These are phyloP conservation scores for Lithocarpus polystachyus DNA, from an alignment of 306 rosid genomes.

Conservation along the genomic window DNA sequence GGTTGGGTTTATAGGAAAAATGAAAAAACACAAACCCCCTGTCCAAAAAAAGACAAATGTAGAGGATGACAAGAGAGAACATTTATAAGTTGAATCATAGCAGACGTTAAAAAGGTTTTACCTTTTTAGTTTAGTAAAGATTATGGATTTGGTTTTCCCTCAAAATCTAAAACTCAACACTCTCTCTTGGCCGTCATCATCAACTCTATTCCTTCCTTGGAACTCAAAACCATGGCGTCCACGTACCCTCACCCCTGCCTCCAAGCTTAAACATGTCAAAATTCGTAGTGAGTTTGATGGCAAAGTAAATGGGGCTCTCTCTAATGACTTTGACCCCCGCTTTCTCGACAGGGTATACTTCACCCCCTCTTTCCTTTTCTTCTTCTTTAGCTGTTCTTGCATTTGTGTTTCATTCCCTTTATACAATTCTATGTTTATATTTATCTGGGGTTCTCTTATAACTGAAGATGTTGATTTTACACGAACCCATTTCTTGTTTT, in stretches of 20 bases:
- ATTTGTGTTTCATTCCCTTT: neutral
- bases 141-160: slow-evolving; percentile 42
- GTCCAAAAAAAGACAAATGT: no score
- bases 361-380: neutral
- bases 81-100: neutral
- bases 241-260: slow-evolving; percentile 11
- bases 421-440: neutral
- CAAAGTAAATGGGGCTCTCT: slow-evolving; percentile 66
- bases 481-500: neutral
- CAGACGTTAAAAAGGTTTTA: neutral
- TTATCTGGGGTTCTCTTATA: neutral
- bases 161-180: slow-evolving; percentile 24
- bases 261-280: slow-evolving; percentile 37
- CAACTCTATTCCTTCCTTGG: slow-evolving; percentile 23
- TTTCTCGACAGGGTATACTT: slow-evolving; percentile 70
- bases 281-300: slow-evolving; percentile 69
- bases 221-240: slow-evolving; percentile 21
- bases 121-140: neutral
- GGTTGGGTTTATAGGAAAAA: neutral
- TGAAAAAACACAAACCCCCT: no score
- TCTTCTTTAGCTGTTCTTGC: neutral
- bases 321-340: slow-evolving; percentile 71
- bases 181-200: slow-evolving; percentile 16
- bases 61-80: neutral
- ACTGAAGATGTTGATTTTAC: neutral